phyloP scores from a whole-genome alignment of 768 basidiomycete species.

The Boletus speciosus region DNA sequence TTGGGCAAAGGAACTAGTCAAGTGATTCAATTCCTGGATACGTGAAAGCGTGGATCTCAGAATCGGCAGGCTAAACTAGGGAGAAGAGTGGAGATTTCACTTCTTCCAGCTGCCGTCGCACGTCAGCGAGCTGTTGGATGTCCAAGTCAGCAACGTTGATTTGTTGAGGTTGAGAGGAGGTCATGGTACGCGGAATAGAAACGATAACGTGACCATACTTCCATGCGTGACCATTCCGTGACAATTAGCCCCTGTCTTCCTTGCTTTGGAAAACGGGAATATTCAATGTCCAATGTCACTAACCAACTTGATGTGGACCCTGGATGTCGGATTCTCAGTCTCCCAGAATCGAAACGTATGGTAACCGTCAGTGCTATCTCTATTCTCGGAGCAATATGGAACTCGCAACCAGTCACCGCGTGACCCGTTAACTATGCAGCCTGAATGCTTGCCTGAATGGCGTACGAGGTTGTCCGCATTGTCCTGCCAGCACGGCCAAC shows the following conservation, averaged over 20 bases:
- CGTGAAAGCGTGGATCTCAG: background rate
- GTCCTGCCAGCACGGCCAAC: background rate
- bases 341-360: background rate
- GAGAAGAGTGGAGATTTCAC: slow-evolving; percentile 36
- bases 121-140: slow-evolving; percentile 81
- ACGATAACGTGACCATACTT: slow-evolving; percentile 5
- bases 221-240: slow-evolving; percentile 5
- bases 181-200: slow-evolving; percentile 27
- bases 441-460: background rate
- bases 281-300: no score
- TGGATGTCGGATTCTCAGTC: background rate
- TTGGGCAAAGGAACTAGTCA: slow-evolving; percentile 89
- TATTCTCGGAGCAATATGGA: background rate
- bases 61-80: background rate
- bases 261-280: no score
- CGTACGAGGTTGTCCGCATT: background rate
- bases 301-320: background rate
- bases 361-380: background rate
- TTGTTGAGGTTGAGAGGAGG: slow-evolving; percentile 54
- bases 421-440: background rate
- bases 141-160: slow-evolving; percentile 82
- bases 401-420: no score
- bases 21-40: slow-evolving; percentile 81
- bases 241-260: slow-evolving; percentile 7
- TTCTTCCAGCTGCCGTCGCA: slow-evolving; percentile 90